Conservation (phyloP, 2,329 filamentous ascomycete genomes). For the Mycosphaerelloides madeirae region DNA sequence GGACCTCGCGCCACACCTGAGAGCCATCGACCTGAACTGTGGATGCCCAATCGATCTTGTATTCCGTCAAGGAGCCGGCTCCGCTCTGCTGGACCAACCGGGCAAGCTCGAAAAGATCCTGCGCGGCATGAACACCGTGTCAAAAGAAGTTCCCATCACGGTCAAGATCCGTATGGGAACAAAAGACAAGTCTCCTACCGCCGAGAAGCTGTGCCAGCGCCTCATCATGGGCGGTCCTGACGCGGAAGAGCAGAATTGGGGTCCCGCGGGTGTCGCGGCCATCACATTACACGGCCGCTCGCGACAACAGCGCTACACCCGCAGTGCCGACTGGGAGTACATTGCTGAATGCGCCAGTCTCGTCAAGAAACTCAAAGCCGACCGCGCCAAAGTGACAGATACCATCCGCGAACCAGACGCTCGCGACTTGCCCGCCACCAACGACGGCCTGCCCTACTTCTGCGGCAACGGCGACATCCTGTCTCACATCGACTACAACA, state of each 20-base stretch:
- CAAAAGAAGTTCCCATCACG: constrained; percentile 83
- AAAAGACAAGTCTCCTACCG: constrained; percentile 71
- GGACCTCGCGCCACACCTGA: constrained; percentile 71
- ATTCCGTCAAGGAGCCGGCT: constrained; percentile 81
- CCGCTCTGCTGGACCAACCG: constrained; percentile 81
- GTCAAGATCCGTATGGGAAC: constrained; percentile 94
- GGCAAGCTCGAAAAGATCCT: constrained; percentile 92
- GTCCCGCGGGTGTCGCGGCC: constrained; percentile 82
- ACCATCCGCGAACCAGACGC: constrained; percentile 73
- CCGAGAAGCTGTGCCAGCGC: constrained; percentile 74
- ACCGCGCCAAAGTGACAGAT: constrained; percentile 63
- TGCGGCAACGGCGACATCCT: constrained; percentile 95
- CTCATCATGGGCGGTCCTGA: constrained; percentile 76
- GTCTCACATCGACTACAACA: constrained; percentile 82
- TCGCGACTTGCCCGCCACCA: constrained; percentile 63
- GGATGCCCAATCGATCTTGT: constrained; percentile 96
- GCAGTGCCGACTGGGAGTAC: constrained; percentile 88
- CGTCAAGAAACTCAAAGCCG: constrained; percentile 71
- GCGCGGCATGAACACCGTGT: constrained; percentile 91
- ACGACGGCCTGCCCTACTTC: constrained; percentile 59
- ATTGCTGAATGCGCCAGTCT: constrained; percentile 85
- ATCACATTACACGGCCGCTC: constrained; percentile 91
- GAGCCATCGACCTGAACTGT: constrained; percentile 92
- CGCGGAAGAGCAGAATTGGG: constrained; percentile 59
- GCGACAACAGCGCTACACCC: constrained; percentile 90